Evolutionary conservation across 2,329 filamentous ascomycete species (phyloP), one percentile per base, ranked within the genome.

Genomic region (Pseudocercospora ulei): DNA sequence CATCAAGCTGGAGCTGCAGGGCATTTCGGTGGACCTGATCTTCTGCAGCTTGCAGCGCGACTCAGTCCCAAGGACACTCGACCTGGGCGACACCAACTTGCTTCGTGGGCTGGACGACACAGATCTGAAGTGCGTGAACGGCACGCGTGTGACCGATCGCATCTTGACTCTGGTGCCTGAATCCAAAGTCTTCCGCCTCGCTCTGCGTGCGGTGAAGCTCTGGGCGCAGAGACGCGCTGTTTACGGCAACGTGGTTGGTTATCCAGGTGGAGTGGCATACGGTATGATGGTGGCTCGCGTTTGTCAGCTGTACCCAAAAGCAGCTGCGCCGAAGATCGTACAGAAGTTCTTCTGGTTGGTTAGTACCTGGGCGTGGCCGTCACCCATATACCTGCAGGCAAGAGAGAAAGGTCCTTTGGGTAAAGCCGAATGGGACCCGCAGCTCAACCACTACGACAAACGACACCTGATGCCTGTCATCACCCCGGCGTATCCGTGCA

Each of bases 401-500:
- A 86, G 93, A 48, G 87, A 94, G 58, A 80, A 80, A 49, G 82
- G 82, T 0, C 78, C 81, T 12, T 66, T 93, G 25, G 78, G 82
- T 38, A 81, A 90, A 38, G 78, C 83, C 54, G 81, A 94, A 41
- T 98, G 90, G 88, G 96, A 98, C 56, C 90, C 90, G 20, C 81
- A 80, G 72, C 68, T 86, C 18, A 92, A 93, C 60, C 76, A 77
- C 44, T 74, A 76, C 38, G 90, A 96, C 61, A 75, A 75, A 27
- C 82, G 77, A 50, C 88, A 96, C 62, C 68, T 95, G 36, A 98
- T 98, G 90, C 90, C 90, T 17, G 84, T 98, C 62, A 96, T 98
- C 56, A 98, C 90, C 1, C 90, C 90, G 1, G 87, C 90, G 1
- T 96, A 95, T 59, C 90, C 90, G 2, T 92, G 86, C 34, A 96